Evolutionary conservation across 352 stramenopile genomes (phyloP), one percentile per base, ranked within the genome.

Genomic region (Phytophthora melonis): DNA sequence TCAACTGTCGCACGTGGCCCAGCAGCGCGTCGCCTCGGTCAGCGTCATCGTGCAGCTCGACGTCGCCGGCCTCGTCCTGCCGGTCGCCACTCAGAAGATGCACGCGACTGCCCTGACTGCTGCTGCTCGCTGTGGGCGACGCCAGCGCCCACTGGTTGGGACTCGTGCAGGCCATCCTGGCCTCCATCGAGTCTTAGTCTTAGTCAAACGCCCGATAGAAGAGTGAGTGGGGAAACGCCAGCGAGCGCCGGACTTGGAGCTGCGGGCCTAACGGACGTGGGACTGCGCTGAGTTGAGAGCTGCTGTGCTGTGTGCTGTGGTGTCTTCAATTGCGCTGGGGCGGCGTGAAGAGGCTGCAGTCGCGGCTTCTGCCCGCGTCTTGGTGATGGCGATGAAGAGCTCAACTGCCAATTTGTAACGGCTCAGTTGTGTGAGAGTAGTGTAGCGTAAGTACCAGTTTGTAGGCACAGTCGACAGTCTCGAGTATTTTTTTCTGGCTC

Each of bases 1-100:
- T 69, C 11, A 86, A 54, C 61, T 78, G 63, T 3, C 77, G 62
- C 27, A 88, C 79, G 32, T 74, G 68, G 13, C 72, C 74, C 5
- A 83, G 43, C 55, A 86, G 57, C 43, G 39, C 66, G 10, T 70
- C 58, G 0, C 66, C 50, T 16, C 14, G 55, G 11, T 66, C 18
- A 3, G n/a, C 21, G 47, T 63, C 53, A 21, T 60, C 61, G 39
- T 43, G 41, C 45, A 32, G 47, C 10, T 58, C 50, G 9, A n/a
- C 50, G 47, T 73, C 58, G 50, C 57, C 61, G 36, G 13, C 18
- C 6, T 68, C 66, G 21, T 59, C 61, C 53, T 63, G 52, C 34
- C 54, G 54, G 65, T 66, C 41, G 30, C 23, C 58, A 41, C 43
- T 69, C 7, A 30, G 5, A 14, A 68, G 18, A 23, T 43, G 57